Percentiles rank a stretch among this genome's conserved stretches.
Evolutionary conservation across 2,329 filamentous ascomycete genomes (phyloP).

Genomic region (Fusarium denticulatum): DNA sequence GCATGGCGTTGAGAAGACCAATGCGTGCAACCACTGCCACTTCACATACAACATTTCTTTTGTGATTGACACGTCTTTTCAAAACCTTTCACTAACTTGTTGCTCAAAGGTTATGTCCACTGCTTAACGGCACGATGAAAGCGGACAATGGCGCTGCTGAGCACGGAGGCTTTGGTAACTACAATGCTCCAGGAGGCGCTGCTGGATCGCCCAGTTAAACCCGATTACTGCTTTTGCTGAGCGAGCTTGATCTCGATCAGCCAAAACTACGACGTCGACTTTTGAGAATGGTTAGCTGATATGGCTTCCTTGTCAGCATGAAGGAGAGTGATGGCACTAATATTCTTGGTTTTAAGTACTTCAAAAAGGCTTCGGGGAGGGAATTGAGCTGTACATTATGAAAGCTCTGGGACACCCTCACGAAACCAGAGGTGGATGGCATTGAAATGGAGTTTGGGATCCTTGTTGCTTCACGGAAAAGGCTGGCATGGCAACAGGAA

Average conservation of each 20-base stretch:
- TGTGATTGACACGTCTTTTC: conserved; percentile 7
- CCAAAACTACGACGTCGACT: background rate
- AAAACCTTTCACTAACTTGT: conserved; percentile 36
- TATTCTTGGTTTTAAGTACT: conserved; percentile 14
- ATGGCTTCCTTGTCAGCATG: background rate
- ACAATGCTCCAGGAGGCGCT: conserved; percentile 52
- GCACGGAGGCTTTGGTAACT: conserved; percentile 68
- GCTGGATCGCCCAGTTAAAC: conserved; percentile 49
- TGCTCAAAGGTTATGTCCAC: conserved; percentile 75
- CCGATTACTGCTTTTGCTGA: background rate
- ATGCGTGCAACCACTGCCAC: background rate
- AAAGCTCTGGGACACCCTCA: background rate
- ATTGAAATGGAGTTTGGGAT: conserved; percentile 33
- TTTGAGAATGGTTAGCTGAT: background rate
- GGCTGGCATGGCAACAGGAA: conserved; percentile 2
- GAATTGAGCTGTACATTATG: background rate
- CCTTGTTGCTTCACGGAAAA: conserved; percentile 23
- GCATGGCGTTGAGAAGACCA: conserved; percentile 30
- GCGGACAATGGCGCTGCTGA: conserved; percentile 64
- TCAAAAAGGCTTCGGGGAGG: background rate
- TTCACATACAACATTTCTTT: conserved; percentile 11
- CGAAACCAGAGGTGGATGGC: conserved; percentile 4
- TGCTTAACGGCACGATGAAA: conserved; percentile 86
- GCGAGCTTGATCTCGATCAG: background rate
- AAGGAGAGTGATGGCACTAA: background rate